Base-by-base conservation (phyloP, 148 eudicot genomes). In the Fagopyrum esculentum region DNA sequence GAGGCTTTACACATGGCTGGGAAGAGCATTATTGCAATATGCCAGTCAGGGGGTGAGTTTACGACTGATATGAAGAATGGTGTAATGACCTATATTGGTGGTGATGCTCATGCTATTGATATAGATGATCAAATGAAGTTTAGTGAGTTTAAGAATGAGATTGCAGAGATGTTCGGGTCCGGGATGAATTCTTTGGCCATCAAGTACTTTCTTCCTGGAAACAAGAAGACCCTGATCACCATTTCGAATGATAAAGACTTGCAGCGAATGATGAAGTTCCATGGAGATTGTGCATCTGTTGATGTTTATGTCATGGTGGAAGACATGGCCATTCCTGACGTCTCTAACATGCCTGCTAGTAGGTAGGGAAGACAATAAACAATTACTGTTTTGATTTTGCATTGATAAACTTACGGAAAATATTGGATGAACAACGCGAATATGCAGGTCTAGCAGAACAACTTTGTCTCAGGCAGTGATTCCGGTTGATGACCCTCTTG, bases 21-120 rank as follows among this genome's bases (percentile, higher is more conserved):
- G 82, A 86, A 88, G 88, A 91, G 80, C 75, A 74, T 94, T 45
- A 94, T 94, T 73, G 92, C 91, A 29, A 91, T 94, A 63, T 94
- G 97, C 76, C 98, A 87, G 63, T 89, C 89, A 0, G 97, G 97
- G 4, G 98, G 98, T 26, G 86, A 80, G 77, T 91, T 91, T 71
- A 84, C 84, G 80, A 78, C 83, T 0, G 86, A 83, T 79, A 66
- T 35, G 40, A 35, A 74, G 45, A 88, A 90, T 74, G 98, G 93
- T 15, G 30, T 74, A 12, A 79, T 94, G 83, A 75, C 81, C 29
- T 94, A 94, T 80, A 80, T 76, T 81, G 97, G 97, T 51, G 98
- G 98, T 55, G 98, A 94, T 81, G 98, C 98, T 77, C 98, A 91
- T 85, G 98, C 98, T 51, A 90, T 94, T 86, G 95, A 91, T 74